Percentiles rank a stretch among this genome's conserved stretches.
Evolutionary conservation across 495 filamentous ascomycete species (phyloP).

Genomic region (Hypoxylon intermedium): DNA sequence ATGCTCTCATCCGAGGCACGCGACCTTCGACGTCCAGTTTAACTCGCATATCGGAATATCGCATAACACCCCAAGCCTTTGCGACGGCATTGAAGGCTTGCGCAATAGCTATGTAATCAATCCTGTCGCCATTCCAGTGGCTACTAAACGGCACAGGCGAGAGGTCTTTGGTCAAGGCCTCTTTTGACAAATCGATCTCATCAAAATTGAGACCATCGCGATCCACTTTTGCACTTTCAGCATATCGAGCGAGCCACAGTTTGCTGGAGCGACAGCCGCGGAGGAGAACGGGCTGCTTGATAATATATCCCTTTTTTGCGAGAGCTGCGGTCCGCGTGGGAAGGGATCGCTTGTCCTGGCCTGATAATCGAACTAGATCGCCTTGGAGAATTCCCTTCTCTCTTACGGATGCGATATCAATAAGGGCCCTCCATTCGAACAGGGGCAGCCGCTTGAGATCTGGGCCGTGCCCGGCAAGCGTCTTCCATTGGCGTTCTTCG

Average conservation of each 20-base stretch:
- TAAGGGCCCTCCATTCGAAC: conserved; percentile 76
- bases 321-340: conserved; percentile 80
- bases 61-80: conserved; percentile 56
- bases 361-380: conserved; percentile 74
- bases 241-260: conserved; percentile 60
- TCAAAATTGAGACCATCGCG: conserved; percentile 37
- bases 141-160: conserved; percentile 54
- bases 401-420: conserved; percentile 77
- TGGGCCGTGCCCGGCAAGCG: conserved; percentile 78
- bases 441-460: conserved; percentile 72
- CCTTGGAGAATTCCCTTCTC: conserved; percentile 78
- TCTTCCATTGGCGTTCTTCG: conserved; percentile 69
- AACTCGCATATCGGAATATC: conserved; percentile 66
- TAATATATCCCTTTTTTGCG: conserved; percentile 80
- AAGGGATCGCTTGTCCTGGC: conserved; percentile 89
- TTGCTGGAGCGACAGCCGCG: conserved; percentile 71
- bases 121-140: conserved; percentile 59
- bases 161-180: conserved; percentile 48
- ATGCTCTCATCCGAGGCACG: conserved; percentile 68
- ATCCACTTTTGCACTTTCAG: conserved; percentile 42
- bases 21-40: conserved; percentile 65
- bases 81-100: conserved; percentile 56
- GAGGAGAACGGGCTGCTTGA: conserved; percentile 73
- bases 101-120: conserved; percentile 59
- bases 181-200: conserved; percentile 42